Percentiles rank a stretch among this genome's conserved stretches.
Conservation (phyloP, 2,329 filamentous ascomycete species). For the Penicillium sp. region DNA sequence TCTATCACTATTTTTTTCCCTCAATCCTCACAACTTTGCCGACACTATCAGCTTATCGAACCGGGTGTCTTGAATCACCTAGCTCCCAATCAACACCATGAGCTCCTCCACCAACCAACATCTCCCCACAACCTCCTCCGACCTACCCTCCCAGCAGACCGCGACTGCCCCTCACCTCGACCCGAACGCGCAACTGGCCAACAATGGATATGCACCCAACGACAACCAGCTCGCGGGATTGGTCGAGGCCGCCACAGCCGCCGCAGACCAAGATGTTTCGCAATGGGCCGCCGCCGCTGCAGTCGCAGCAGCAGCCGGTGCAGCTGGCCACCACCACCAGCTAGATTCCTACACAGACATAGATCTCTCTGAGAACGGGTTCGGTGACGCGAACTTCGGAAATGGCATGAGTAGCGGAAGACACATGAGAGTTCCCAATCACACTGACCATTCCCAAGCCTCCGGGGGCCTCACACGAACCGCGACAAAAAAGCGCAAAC, state of each 20-base stretch:
- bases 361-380: slow-evolving; percentile 43
- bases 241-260: slow-evolving; percentile 49
- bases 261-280: slow-evolving; percentile 42
- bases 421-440: slow-evolving; percentile 29
- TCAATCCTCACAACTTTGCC: background rate
- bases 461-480: slow-evolving; percentile 36
- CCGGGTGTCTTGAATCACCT: background rate
- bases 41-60: slow-evolving; percentile 7
- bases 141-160: slow-evolving; percentile 26
- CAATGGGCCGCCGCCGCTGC: slow-evolving; percentile 47
- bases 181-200: slow-evolving; percentile 29
- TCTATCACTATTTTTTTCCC: background rate
- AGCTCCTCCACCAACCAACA: slow-evolving; percentile 34
- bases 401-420: slow-evolving; percentile 28
- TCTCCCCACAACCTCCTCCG: slow-evolving; percentile 28
- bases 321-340: slow-evolving; percentile 42
- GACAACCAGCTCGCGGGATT: slow-evolving; percentile 49
- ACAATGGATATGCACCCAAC: slow-evolving; percentile 36
- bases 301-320: slow-evolving; percentile 51
- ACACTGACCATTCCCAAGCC: slow-evolving; percentile 30
- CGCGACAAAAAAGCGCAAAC: slow-evolving; percentile 43
- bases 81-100: slow-evolving; percentile 22
- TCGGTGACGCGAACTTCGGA: slow-evolving; percentile 38
- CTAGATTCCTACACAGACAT: slow-evolving; percentile 44
- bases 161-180: slow-evolving; percentile 32